phyloP scores from a whole-genome alignment of 192 early-diverging fungal genomes.

The Coemansia sp. region DNA sequence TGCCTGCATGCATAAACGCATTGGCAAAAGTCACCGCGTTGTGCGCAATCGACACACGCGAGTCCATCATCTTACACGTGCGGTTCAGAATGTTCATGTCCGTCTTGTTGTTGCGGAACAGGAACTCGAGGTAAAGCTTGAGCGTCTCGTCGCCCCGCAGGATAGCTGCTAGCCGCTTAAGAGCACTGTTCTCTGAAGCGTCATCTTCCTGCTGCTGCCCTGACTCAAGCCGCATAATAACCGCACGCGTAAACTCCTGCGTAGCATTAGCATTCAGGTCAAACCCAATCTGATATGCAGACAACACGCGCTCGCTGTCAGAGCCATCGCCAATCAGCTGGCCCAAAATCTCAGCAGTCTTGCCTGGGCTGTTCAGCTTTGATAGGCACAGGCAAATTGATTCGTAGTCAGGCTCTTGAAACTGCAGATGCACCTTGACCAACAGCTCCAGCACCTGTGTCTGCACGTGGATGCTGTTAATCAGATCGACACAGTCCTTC shows the following conservation, averaged over 20 bases:
- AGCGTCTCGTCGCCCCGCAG: constrained; percentile 89
- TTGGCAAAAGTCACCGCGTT: constrained; percentile 95
- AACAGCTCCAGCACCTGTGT: constrained; percentile 66
- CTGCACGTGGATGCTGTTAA: constrained; percentile 54
- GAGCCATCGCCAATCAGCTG: constrained; percentile 59
- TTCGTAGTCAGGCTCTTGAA: constrained; percentile 84
- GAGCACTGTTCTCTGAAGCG: constrained; percentile 7
- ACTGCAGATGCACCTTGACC: constrained; percentile 46
- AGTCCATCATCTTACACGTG: constrained; percentile 85
- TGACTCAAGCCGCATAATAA: constrained; percentile 56
- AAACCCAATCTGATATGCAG: constrained; percentile 97
- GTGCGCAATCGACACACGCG: constrained; percentile 89
- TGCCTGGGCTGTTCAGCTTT: constrained; percentile 77
- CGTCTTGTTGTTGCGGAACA: constrained; percentile 93
- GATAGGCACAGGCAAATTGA: constrained; percentile 89
- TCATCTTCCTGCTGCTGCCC: constrained; percentile 12
- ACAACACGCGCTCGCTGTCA: constrained; percentile 64
- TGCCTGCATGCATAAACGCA: constrained; percentile 97
- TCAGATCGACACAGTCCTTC: constrained; percentile 79
- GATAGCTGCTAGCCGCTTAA: constrained; percentile 72
- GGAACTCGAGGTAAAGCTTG: constrained; percentile 90
- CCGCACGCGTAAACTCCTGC: constrained; percentile 90
- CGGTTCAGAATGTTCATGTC: constrained; percentile 95
- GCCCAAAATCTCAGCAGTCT: constrained; percentile 73
- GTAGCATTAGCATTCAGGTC: constrained; percentile 96